These are phyloP conservation scores for Neofusicoccum parvum DNA, from an alignment of 2,329 filamentous ascomycete species.

Conservation along the genomic window DNA sequence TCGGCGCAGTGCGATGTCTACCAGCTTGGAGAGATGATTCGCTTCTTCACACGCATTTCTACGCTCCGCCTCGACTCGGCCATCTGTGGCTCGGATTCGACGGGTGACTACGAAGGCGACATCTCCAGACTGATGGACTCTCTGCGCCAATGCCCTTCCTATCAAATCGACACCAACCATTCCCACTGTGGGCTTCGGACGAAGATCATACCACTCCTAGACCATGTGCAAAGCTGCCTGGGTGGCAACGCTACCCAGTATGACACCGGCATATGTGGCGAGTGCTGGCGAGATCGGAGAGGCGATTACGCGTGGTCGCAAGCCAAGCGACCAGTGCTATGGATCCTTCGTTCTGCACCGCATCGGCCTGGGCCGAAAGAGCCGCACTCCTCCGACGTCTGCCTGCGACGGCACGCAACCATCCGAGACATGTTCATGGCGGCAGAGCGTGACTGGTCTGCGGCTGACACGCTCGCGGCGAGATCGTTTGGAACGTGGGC, in stretches of 20 bases:
- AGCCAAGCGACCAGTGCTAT: slow-evolving; percentile 49
- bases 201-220: slow-evolving; percentile 65
- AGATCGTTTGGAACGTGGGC: slow-evolving; percentile 1
- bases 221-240: slow-evolving; percentile 57
- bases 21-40: slow-evolving; percentile 75
- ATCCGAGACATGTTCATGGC: slow-evolving; percentile 44
- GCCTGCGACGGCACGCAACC: neutral
- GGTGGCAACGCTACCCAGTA: slow-evolving; percentile 25
- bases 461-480: neutral
- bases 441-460: slow-evolving; percentile 36
- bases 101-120: slow-evolving; percentile 61
- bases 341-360: slow-evolving; percentile 30
- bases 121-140: slow-evolving; percentile 62
- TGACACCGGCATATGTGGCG: slow-evolving; percentile 48
- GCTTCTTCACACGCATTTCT: slow-evolving; percentile 65
- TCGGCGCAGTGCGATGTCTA: slow-evolving; percentile 74
- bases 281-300: slow-evolving; percentile 47
- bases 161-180: slow-evolving; percentile 75
- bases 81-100: slow-evolving; percentile 43
- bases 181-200: slow-evolving; percentile 71
- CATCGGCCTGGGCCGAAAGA: neutral
- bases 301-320: slow-evolving; percentile 47
- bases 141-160: slow-evolving; percentile 67
- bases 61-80: slow-evolving; percentile 59
- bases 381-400: neutral